phyloP scores from a whole-genome alignment of 306 rosid genomes.

The Senna siamea region DNA sequence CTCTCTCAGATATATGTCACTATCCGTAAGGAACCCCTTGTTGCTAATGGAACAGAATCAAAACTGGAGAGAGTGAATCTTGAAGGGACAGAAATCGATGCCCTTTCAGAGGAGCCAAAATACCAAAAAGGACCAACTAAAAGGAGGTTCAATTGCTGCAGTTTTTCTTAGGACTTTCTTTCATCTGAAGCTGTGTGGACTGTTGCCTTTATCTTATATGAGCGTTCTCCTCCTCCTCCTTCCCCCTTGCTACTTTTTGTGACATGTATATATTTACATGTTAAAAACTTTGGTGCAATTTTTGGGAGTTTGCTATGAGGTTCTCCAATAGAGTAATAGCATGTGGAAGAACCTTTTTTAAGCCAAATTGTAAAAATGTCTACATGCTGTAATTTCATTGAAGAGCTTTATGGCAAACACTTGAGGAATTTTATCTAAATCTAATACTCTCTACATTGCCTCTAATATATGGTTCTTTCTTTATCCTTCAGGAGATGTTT shows the following conservation, averaged over 20 bases:
- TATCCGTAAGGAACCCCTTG: constrained; percentile 66
- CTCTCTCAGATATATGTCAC: constrained; percentile 77
- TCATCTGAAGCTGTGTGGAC: constrained; percentile 7
- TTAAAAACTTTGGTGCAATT: no score
- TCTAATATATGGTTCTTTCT: background rate
- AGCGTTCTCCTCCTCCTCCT: constrained; percentile 26
- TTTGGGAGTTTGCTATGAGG: background rate
- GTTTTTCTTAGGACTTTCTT: constrained; percentile 43
- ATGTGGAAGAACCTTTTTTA: background rate
- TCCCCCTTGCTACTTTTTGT: background rate
- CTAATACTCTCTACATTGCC: background rate
- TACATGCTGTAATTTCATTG: no score
- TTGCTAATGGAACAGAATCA: constrained; percentile 58
- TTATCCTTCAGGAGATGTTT: constrained; percentile 10
- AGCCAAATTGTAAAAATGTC: background rate
- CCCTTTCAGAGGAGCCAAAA: constrained; percentile 60
- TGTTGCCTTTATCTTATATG: constrained; percentile 39
- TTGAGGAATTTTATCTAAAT: no score
- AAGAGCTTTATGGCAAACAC: background rate
- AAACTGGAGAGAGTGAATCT: constrained; percentile 70
- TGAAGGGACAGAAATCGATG: constrained; percentile 63
- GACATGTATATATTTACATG: background rate
- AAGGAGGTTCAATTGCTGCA: constrained; percentile 64
- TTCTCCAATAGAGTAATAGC: background rate
- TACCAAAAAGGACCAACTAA: constrained; percentile 39